phyloP scores from a whole-genome alignment of 805 yeast genomes.

The Clavispora santaluciae region DNA sequence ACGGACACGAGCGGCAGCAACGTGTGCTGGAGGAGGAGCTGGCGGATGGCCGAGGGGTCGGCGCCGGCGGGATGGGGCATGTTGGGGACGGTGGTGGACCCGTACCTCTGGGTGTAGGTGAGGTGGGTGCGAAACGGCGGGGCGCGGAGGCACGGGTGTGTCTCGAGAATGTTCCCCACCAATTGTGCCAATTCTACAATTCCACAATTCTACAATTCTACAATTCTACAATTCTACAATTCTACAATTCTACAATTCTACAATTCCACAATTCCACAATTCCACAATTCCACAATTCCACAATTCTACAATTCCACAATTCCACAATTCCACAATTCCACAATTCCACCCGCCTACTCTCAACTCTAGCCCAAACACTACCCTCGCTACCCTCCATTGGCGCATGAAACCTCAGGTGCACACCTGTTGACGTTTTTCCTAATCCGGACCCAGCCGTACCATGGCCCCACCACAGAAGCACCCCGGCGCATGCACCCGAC shows the following conservation, averaged over 20 bases:
- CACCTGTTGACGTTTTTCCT: background rate
- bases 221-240: too few relatives aligned
- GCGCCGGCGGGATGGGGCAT: constrained; percentile 18
- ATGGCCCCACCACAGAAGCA: too few relatives aligned
- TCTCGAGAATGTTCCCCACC: background rate
- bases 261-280: too few relatives aligned
- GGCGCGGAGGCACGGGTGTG: background rate
- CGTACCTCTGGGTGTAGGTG: constrained; percentile 1
- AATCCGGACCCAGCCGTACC: background rate
- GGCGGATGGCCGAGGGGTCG: constrained; percentile 37
- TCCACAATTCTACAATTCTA: too few relatives aligned
- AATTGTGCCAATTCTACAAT: too few relatives aligned
- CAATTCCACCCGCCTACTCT: too few relatives aligned
- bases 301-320: too few relatives aligned
- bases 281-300: too few relatives aligned
- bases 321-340: too few relatives aligned
- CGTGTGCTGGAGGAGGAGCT: constrained; percentile 40
- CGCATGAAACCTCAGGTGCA: background rate
- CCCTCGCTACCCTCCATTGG: too few relatives aligned
- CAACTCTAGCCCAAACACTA: too few relatives aligned
- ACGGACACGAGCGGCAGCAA: constrained; percentile 52
- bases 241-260: too few relatives aligned
- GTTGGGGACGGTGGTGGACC: background rate
- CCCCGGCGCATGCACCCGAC: background rate
- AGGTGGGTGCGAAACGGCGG: background rate